These are phyloP conservation scores for Plasmopara halstedii DNA, from an alignment of 352 stramenopile species.

Conservation along the genomic window DNA sequence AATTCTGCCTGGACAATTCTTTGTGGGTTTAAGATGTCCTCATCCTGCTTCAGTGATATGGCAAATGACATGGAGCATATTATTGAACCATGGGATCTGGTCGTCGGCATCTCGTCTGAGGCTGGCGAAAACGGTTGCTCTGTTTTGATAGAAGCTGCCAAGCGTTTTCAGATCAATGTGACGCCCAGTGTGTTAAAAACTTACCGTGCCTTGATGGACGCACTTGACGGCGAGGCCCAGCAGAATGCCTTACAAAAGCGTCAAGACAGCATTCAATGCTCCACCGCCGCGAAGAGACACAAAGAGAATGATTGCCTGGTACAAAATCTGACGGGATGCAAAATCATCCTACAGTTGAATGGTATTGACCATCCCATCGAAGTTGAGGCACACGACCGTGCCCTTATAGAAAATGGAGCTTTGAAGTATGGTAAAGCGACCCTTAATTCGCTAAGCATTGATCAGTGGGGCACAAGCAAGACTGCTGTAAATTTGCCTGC, in stretches of 20 bases:
- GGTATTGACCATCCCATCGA: slow-evolving; percentile 34
- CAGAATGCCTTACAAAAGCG: slow-evolving; percentile 54
- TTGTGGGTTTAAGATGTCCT: slow-evolving; percentile 58
- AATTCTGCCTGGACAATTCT: slow-evolving; percentile 52
- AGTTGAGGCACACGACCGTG: slow-evolving; percentile 39
- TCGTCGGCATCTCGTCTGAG: slow-evolving; percentile 41
- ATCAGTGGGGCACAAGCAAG: slow-evolving; percentile 45
- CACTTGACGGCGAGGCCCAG: slow-evolving; percentile 56
- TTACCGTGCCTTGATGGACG: slow-evolving; percentile 71
- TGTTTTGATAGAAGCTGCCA: slow-evolving; percentile 51
- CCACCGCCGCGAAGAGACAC: slow-evolving; percentile 27
- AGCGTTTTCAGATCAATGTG: slow-evolving; percentile 72
- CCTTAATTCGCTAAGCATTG: slow-evolving; percentile 46
- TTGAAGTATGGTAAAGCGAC: slow-evolving; percentile 31
- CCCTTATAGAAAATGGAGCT: slow-evolving; percentile 33
- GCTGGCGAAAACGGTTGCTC: slow-evolving; percentile 57
- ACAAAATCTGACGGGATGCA: slow-evolving; percentile 66
- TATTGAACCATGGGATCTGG: slow-evolving; percentile 64
- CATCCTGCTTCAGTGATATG: slow-evolving; percentile 64
- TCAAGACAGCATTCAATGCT: slow-evolving; percentile 45
- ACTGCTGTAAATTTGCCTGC: slow-evolving; percentile 31
- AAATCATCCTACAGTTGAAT: slow-evolving; percentile 41
- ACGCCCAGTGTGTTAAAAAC: slow-evolving; percentile 65
- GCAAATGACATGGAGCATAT: slow-evolving; percentile 64
- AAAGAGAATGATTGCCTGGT: slow-evolving; percentile 50